Conservation (phyloP, 2,329 filamentous ascomycete genomes). For the Teratosphaeria epicoccoides region DNA sequence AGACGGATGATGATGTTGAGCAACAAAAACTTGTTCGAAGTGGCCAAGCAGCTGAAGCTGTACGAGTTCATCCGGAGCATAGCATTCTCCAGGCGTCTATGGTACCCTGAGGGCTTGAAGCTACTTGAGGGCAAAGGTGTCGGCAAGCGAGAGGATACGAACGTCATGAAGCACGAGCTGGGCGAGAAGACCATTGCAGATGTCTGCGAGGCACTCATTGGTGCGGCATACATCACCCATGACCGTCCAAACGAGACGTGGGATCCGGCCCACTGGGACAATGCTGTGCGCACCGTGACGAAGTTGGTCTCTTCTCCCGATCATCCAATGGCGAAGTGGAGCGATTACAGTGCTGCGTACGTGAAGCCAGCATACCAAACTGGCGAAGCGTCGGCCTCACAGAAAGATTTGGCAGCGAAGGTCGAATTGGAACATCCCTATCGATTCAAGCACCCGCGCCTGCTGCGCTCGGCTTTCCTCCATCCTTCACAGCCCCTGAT, state of each 20-base stretch:
- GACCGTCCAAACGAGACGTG: conserved; percentile 33
- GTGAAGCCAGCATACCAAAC: conserved; percentile 60
- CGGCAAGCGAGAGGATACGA: conserved; percentile 34
- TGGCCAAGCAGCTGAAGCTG: conserved; percentile 55
- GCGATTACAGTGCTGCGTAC: conserved; percentile 64
- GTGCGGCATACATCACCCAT: conserved; percentile 59
- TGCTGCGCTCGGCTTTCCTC: conserved; percentile 75
- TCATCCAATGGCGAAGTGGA: conserved; percentile 59
- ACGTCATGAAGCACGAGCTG: conserved; percentile 52
- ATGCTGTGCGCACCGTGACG: conserved; percentile 55
- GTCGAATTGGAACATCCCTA: conserved; percentile 52
- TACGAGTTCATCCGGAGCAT: conserved; percentile 74
- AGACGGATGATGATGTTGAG: conserved; percentile 83
- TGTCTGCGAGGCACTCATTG: conserved; percentile 88
- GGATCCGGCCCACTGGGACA: conserved; percentile 42
- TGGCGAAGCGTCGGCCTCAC: conserved; percentile 50
- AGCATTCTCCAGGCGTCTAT: conserved; percentile 67
- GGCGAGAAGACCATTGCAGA: conserved; percentile 73
- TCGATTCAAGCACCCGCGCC: conserved; percentile 61
- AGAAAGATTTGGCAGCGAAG: conserved; percentile 56
- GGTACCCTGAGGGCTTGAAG: conserved; percentile 76
- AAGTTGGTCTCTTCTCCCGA: conserved; percentile 57
- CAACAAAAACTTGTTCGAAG: conserved; percentile 79
- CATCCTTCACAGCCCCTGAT: conserved; percentile 71
- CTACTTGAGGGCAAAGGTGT: conserved; percentile 51